Base-by-base conservation (phyloP, 2,329 filamentous ascomycete genomes). In the Monilinia fructigena region DNA sequence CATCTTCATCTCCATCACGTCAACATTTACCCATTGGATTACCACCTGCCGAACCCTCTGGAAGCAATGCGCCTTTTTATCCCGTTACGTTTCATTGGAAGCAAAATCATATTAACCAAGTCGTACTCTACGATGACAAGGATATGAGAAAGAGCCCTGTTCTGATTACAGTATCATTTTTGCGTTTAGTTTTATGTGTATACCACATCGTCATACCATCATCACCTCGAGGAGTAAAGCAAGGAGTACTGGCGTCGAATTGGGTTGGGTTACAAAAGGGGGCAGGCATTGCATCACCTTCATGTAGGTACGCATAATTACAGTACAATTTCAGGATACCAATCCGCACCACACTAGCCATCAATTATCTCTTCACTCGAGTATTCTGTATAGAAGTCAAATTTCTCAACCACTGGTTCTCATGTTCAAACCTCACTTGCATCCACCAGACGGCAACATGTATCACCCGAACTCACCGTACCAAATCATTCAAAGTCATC, bases 191-290 rank as follows among this genome's bases (percentile, higher is more conserved):
- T 48, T 50, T 10, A 23, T 23, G 28, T 52, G 45, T 40, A 61
- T 52, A 61, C 16, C 47, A 61, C 45, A 59, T 59, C 28, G 28
- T 59, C 45, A 48, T 59, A 50, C 45, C 45, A 61, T n/a, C 45
- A 48, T 48, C 56, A 23, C 28, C 48, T 26, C 45, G 26, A 60
- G 58, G 58, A 38, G 45, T 50, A 50, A 50, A 26, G 58, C 58
- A 61, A 50, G 58, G 58, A 61, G 58, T 61, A 47, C 31, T 18
- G 58, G 58, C 58, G 58, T 61, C 45, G 31, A 28, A 18, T 61
- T 50, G 47, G 47, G n/a, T 50, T 50, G 28, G 58, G 45, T 52
- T 50, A 50, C 45, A 38, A 35, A 50, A 40, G n/a, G 45, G 35
- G 45, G 28, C n/a, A 14, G 31, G 58, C 38, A 61, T 61, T 50